Base-by-base conservation (phyloP, 2,329 filamentous ascomycete genomes). In the Clonostachys rosea region DNA sequence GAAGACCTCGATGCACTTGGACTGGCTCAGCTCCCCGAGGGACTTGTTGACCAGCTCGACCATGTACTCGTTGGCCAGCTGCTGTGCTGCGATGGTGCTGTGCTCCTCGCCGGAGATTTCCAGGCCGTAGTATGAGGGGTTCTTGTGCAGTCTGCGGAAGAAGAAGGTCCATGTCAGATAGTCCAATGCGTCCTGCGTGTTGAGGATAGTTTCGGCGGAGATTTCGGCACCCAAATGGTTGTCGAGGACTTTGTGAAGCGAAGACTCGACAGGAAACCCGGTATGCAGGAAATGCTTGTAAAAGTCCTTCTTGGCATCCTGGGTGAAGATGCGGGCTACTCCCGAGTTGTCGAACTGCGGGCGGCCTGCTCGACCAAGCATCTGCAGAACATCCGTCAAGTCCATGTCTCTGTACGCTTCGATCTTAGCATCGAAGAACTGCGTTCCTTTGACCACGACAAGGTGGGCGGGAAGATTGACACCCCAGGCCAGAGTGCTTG, bases 131-230 rank as follows among this genome's bases (percentile, higher is more conserved):
- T 96, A 99, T 0, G 91, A 95, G 2, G 94, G 94, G 58, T 99
- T 99, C 75, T 99, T 99, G 73, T 99, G 94, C 37, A 99, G 72
- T 11, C 94, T 80, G 4, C 95, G 83, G 78, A 99, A 99, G 79
- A 99, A 99, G 74, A 99, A 99, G 1, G 95, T 99, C 94, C 95
- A 99, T 0, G 94, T 99, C 46, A 99, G 71, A 62, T 99, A 99
- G 66, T 99, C 95, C 5, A 99, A 78, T 1, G 94, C 94, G 68
- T 99, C 94, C 67, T 99, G 94, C 67, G 96, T 96, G 9, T 91
- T 95, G 34, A 86, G 75, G 44, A 99, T 89, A 1, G 94, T 99
- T 55, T 89, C 91, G 1, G 94, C 90, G 1, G 91, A 95, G 6
- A 97, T 84, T 69, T 99, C 94, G 49, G 94, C 94, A 52, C 91